Evolutionary conservation across 2,329 filamentous ascomycete species (phyloP).

Genomic region (Penicillium sp.): DNA sequence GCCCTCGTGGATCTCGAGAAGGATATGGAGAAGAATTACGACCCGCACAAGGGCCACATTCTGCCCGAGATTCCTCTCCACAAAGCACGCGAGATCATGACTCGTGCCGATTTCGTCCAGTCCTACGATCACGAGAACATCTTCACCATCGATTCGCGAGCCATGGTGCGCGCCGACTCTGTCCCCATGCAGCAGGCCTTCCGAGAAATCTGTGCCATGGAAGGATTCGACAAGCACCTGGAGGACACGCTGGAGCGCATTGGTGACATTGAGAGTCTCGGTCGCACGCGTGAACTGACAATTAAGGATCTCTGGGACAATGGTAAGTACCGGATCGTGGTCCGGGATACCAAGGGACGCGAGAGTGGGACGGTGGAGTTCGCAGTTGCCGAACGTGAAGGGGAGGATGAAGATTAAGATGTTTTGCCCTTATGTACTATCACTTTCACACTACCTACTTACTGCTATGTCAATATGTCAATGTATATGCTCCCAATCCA

Average conservation of each 20-base stretch:
- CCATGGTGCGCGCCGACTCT: constrained; percentile 87
- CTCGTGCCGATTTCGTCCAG: constrained; percentile 90
- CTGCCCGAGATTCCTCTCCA: constrained; percentile 83
- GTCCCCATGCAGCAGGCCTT: constrained; percentile 97
- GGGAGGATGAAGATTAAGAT: constrained; percentile 44
- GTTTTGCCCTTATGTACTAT: constrained; percentile 3
- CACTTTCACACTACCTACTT: not conserved
- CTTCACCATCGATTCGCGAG: constrained; percentile 88
- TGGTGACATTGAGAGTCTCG: constrained; percentile 88
- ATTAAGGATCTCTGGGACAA: constrained; percentile 91
- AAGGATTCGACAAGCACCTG: constrained; percentile 81
- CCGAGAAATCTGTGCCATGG: constrained; percentile 75
- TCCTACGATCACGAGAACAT: constrained; percentile 92
- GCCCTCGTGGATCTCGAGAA: constrained; percentile 85
- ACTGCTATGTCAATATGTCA: not conserved
- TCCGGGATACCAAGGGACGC: constrained; percentile 54
- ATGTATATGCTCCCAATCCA: not conserved
- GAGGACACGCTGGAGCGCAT: constrained; percentile 85
- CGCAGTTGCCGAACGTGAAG: constrained; percentile 48
- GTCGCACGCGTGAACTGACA: constrained; percentile 90
- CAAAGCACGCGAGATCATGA: constrained; percentile 90
- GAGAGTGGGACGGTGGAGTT: constrained; percentile 57
- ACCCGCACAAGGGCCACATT: constrained; percentile 71
- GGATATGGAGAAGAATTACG: constrained; percentile 66
- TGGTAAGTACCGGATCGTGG: constrained; percentile 74